Evolutionary conservation across 1,284 basidiomycete genomes (phyloP).

Genomic region (Athelia sp.): DNA sequence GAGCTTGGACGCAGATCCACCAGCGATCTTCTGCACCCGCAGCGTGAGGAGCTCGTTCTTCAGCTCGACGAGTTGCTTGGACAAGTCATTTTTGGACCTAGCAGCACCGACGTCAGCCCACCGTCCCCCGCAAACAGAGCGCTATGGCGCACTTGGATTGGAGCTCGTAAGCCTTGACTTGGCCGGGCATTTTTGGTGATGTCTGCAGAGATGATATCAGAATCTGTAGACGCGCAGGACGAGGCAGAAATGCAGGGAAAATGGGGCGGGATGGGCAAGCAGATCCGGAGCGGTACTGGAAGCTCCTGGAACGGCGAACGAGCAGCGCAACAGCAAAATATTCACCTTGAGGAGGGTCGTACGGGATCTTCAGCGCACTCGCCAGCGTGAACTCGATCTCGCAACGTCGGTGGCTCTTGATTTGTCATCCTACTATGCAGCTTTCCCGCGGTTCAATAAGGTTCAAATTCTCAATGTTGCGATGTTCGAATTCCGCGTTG

Average conservation of each 20-base stretch:
- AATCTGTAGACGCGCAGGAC: not conserved
- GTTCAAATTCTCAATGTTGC: too few species aligned
- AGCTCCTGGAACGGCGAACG: not conserved
- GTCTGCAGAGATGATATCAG: constrained; percentile 7
- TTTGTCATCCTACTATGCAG: too few species aligned
- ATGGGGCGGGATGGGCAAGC: not conserved
- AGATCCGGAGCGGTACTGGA: not conserved
- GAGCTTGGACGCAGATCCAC: constrained; percentile 93
- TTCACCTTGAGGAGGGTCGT: constrained; percentile 1
- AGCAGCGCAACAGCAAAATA: not conserved
- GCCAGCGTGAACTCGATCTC: too few species aligned
- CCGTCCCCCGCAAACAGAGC: constrained; percentile 5
- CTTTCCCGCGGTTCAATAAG: too few species aligned
- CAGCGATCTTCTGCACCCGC: constrained; percentile 98
- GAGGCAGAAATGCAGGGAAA: not conserved
- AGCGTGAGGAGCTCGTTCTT: constrained; percentile 92
- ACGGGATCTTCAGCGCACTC: too few species aligned
- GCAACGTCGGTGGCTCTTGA: too few species aligned
- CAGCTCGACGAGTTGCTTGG: constrained; percentile 92
- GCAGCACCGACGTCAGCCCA: constrained; percentile 1
- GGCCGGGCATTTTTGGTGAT: constrained; percentile 64
- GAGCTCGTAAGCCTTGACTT: constrained; percentile 98
- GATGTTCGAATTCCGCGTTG: too few species aligned
- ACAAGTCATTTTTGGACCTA: constrained; percentile 97
- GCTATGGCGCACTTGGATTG: constrained; percentile 81